Percentiles rank a stretch among this genome's conserved stretches.
Conservation (phyloP, 805 yeast genomes). For the Candida peoriensis region DNA sequence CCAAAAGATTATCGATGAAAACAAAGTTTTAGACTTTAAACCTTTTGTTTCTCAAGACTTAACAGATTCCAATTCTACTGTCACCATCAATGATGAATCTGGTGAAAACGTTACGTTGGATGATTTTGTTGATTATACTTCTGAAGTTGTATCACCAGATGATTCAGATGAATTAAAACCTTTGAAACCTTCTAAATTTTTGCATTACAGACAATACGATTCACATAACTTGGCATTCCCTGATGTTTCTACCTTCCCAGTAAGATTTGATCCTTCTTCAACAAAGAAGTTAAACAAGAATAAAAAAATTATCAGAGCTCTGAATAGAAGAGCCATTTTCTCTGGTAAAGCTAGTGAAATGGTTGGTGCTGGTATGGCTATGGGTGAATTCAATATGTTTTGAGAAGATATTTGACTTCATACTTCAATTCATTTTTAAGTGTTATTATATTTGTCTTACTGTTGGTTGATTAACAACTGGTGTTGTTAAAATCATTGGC, state of each 20-base stretch:
- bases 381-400: constrained; percentile 20
- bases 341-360: constrained; percentile 25
- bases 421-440: too few relatives aligned
- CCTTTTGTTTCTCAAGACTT: constrained; percentile 1
- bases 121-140: constrained; percentile 16
- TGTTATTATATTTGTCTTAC: too few relatives aligned
- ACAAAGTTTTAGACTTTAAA: constrained; percentile 8
- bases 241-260: constrained; percentile 25
- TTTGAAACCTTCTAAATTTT: constrained; percentile 11
- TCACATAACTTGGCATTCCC: constrained; percentile 26
- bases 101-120: constrained; percentile 8
- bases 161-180: constrained; percentile 5
- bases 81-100: neutral
- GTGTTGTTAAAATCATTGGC: neutral
- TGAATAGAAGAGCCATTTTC: constrained; percentile 25
- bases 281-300: constrained; percentile 3
- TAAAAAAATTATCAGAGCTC: constrained; percentile 16
- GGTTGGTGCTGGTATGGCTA: constrained; percentile 26
- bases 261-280: constrained; percentile 21
- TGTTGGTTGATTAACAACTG: too few relatives aligned
- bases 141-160: constrained; percentile 14
- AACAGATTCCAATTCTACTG: constrained; percentile 5
- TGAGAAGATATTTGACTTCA: too few relatives aligned
- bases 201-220: constrained; percentile 26
- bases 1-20: constrained; percentile 23